Conservation (phyloP, 352 stramenopile species). For the Globisporangium nunn region DNA sequence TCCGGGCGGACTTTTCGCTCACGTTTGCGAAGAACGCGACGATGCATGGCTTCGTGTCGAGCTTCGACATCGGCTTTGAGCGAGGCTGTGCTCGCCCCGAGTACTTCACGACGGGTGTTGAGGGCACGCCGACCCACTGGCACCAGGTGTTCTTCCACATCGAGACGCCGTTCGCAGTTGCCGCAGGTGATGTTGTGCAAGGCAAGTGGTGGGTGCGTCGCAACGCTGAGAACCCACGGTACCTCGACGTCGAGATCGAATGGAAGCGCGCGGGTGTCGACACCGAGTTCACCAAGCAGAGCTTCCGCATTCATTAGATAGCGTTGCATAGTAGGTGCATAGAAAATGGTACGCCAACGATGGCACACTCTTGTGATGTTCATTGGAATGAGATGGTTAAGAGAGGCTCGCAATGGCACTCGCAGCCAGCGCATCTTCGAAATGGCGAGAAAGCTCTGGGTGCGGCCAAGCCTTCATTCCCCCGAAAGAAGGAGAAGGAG, state of each 20-base stretch:
- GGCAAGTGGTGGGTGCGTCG: constrained; percentile 85
- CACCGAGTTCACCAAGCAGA: constrained; percentile 36
- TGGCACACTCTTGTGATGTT: not conserved
- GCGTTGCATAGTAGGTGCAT: not conserved
- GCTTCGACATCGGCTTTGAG: constrained; percentile 97
- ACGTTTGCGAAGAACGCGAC: constrained; percentile 81
- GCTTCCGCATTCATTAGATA: constrained; percentile 76
- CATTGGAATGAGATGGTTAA: not conserved
- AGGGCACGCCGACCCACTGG: constrained; percentile 96
- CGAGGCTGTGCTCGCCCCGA: constrained; percentile 90
- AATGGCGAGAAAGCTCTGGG: not conserved
- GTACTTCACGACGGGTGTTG: constrained; percentile 91
- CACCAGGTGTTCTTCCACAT: constrained; percentile 98
- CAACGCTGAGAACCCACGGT: constrained; percentile 91
- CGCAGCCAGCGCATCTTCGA: not conserved
- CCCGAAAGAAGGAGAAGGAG: not conserved
- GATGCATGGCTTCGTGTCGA: constrained; percentile 93
- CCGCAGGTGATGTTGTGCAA: constrained; percentile 62
- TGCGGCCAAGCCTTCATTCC: not conserved
- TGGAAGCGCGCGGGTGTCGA: constrained; percentile 47
- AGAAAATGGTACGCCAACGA: not conserved
- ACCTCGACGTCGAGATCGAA: constrained; percentile 88
- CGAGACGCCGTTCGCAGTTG: constrained; percentile 66
- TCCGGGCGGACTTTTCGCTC: constrained; percentile 88
- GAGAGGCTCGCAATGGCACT: not conserved